Evolutionary conservation across 2,329 filamentous ascomycete species (phyloP), one percentile per base, ranked within the genome.

Genomic region (Leptosphaerulina australis): DNA sequence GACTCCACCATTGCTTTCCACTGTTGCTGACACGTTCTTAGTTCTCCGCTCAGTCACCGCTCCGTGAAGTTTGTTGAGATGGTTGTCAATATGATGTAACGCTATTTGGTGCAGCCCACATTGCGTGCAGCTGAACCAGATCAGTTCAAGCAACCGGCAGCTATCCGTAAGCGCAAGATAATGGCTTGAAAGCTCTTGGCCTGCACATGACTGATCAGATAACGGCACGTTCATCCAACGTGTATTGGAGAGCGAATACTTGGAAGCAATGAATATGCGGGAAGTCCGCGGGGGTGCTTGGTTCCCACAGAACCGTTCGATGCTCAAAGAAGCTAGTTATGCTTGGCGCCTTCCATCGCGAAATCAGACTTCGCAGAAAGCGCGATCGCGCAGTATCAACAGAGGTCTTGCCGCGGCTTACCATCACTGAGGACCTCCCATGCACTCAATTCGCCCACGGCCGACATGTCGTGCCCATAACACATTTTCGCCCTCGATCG

Each of bases 391-490:
- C 29, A 43, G 35, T 35, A 35, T 28, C 39, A 24, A 44, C 38
- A 44, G 31, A 38, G 22, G 33, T 34, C 48, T 26, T 44, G 37
- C 43, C 24, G 38, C 49, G 24, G 31, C 34, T 39, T 34, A 45
- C 39, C 49, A 34, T 31, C 30, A 17, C 46, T 36, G 50, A 53
- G n/a, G 37, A 49, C 48, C 50, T 61, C 54, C 50, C 56, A 71
- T 69, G 67, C 65, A 64, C 50, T 52, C 56, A 36, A 55, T 57
- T 38, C 58, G 47, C 36, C 34, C 50, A 24, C 59, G 63, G 29
- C 61, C 62, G 30, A 55, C 60, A 62, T 73, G 71, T 56, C 60
- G 63, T 53, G 66, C 70, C 26, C 58, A 59, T 49, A 68, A 73
- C 36, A 59, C 60, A 37, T 72, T 71, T 50, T 60, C 55, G 43